Evolutionary conservation across 805 yeast genomes (phyloP).

Genomic region (Wickerhamomyces silvicola): DNA sequence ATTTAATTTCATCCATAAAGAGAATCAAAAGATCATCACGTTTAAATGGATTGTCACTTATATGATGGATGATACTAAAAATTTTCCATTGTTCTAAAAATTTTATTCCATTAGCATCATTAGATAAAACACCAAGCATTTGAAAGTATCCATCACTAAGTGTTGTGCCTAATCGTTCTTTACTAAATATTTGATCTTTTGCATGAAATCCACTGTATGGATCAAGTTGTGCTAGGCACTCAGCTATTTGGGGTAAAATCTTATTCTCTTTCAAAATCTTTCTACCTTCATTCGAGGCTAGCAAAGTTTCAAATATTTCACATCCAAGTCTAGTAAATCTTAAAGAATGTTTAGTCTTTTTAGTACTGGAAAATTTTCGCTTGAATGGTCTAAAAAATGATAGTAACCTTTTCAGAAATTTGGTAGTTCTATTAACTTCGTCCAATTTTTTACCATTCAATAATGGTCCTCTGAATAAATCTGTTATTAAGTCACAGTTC

Average conservation of each 20-base stretch:
- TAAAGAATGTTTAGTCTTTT: conserved; percentile 43
- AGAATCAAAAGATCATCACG: conserved; percentile 52
- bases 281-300: conserved; percentile 60
- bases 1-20: conserved; percentile 58
- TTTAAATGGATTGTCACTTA: conserved; percentile 46
- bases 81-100: conserved; percentile 79
- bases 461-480: conserved; percentile 81
- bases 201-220: conserved; percentile 72
- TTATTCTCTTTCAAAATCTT: conserved; percentile 65
- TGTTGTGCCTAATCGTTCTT: conserved; percentile 52
- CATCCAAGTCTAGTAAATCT: conserved; percentile 70
- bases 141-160: conserved; percentile 71
- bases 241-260: conserved; percentile 81
- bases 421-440: conserved; percentile 71
- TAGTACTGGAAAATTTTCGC: conserved; percentile 59
- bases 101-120: conserved; percentile 52
- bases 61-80: conserved; percentile 71
- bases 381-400: conserved; percentile 92
- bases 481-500: conserved; percentile 77
- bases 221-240: conserved; percentile 79
- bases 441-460: conserved; percentile 65
- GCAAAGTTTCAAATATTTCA: conserved; percentile 59
- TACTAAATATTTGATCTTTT: conserved; percentile 67
- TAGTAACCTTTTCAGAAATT: conserved; percentile 74
- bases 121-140: conserved; percentile 68